phyloP scores from a whole-genome alignment of 1,284 basidiomycete genomes.

The Malassezia vespertilionis region DNA sequence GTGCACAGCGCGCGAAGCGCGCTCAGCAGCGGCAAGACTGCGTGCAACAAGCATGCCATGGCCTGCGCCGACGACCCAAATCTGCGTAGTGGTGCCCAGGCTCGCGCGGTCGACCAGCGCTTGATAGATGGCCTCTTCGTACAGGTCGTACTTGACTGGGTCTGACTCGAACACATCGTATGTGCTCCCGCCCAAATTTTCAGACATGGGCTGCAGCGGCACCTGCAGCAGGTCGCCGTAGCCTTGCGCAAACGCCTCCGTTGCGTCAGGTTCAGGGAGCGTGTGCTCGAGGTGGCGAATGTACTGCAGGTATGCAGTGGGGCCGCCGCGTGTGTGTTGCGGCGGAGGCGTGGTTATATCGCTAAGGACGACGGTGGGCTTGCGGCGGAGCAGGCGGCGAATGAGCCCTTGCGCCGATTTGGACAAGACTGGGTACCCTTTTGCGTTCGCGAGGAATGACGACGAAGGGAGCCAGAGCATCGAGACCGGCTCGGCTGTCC shows the following conservation, averaged over 20 bases:
- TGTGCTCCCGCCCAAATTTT: constrained; percentile 84
- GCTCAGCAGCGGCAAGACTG: constrained; percentile 65
- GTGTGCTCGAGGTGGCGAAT: constrained; percentile 40
- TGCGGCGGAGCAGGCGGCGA: constrained; percentile 24
- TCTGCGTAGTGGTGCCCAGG: constrained; percentile 52
- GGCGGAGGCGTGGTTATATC: constrained; percentile 28
- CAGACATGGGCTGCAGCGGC: constrained; percentile 88
- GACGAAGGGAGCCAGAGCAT: constrained; percentile 78
- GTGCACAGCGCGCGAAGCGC: constrained; percentile 57
- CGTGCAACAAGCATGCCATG: constrained; percentile 85
- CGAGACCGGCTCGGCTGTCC: constrained; percentile 81
- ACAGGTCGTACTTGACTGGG: constrained; percentile 87
- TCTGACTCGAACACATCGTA: constrained; percentile 98
- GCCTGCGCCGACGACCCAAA: constrained; percentile 76
- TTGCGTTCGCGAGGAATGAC: constrained; percentile 86
- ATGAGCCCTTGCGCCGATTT: constrained; percentile 53
- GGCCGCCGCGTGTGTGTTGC: constrained; percentile 59
- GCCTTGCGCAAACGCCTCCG: constrained; percentile 73
- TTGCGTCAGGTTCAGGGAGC: constrained; percentile 32
- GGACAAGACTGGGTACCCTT: constrained; percentile 90
- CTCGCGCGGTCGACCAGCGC: constrained; percentile 59
- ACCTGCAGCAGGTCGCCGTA: constrained; percentile 94
- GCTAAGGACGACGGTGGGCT: constrained; percentile 27
- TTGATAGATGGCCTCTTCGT: constrained; percentile 60
- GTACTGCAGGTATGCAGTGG: constrained; percentile 80